Conservation (phyloP, 2,329 filamentous ascomycete genomes). For the Pseudocercospora fuligena region DNA sequence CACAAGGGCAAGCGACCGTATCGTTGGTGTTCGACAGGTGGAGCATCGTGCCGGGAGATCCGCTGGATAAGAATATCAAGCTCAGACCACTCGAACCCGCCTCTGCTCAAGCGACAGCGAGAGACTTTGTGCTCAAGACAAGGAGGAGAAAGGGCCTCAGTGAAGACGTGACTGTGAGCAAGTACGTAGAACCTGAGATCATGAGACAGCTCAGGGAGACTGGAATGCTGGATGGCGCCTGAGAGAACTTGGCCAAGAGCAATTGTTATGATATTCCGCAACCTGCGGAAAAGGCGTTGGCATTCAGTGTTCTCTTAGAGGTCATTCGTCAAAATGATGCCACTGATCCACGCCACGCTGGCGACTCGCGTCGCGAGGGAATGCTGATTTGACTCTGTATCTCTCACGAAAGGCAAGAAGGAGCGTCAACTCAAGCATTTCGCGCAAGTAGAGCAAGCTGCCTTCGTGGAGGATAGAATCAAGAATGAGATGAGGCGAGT, state of each 20-base stretch:
- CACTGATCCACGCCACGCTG: too few relatives aligned
- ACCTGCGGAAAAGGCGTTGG: too few relatives aligned
- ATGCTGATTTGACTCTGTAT: too few relatives aligned
- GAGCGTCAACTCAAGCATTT: too few relatives aligned
- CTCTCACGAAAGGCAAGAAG: too few relatives aligned
- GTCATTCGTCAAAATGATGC: too few relatives aligned
- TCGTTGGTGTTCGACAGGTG: conserved; percentile 94
- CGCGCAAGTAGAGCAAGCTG: too few relatives aligned
- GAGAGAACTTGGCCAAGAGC: background rate
- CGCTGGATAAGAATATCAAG: conserved; percentile 83
- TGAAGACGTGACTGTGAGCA: conserved; percentile 93
- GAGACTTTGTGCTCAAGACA: conserved; percentile 97
- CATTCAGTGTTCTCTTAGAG: too few relatives aligned
- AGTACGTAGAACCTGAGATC: conserved; percentile 93
- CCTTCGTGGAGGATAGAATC: too few relatives aligned
- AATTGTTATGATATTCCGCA: too few relatives aligned
- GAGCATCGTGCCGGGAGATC: conserved; percentile 94
- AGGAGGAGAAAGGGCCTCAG: conserved; percentile 88
- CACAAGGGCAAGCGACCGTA: conserved; percentile 87
- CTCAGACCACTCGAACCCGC: conserved; percentile 86
- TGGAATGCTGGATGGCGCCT: conserved; percentile 65
- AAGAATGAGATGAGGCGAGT: too few relatives aligned
- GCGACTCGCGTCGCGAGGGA: too few relatives aligned
- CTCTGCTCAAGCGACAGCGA: conserved; percentile 81
- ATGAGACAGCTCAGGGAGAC: conserved; percentile 87